Percentiles rank a stretch among this genome's conserved stretches.
phyloP scores from a whole-genome alignment of 345 rosid species.

The Bruguiera gymnorhiza region DNA sequence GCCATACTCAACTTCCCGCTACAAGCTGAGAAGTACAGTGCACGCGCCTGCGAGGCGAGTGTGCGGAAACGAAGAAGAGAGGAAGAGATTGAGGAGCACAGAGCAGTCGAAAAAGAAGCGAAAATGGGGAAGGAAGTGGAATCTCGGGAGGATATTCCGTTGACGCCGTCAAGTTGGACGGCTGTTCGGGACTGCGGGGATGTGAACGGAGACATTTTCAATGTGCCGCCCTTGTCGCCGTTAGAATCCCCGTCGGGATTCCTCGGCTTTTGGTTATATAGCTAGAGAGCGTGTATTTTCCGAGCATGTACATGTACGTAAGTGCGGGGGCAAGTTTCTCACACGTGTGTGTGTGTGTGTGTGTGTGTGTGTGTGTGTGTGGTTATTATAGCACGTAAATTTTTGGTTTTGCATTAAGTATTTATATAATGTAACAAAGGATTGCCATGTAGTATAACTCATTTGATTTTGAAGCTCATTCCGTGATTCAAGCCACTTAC shows the following conservation, averaged over 20 bases:
- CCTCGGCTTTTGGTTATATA: constrained; percentile 16
- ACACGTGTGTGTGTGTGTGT: no score
- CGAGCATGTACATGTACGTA: no score
- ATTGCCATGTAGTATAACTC: no score
- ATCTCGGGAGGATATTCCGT: constrained; percentile 22
- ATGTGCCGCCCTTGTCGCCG: constrained; percentile 22
- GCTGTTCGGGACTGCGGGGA: constrained; percentile 32
- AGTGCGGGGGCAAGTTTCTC: no score
- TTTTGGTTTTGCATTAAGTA: no score
- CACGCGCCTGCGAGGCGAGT: constrained; percentile 19
- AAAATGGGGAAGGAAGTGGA: constrained; percentile 29
- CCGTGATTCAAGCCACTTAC: no score
- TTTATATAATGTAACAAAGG: no score
- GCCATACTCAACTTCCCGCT: constrained; percentile 88
- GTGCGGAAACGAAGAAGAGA: constrained; percentile 45
- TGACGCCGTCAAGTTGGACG: constrained; percentile 47
- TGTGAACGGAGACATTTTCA: constrained; percentile 3
- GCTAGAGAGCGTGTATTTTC: not conserved
- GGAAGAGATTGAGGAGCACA: constrained; percentile 10
- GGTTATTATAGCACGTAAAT: no score
- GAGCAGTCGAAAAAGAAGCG: not conserved
- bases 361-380: no score
- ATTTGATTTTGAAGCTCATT: no score
- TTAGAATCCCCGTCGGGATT: constrained; percentile 18
- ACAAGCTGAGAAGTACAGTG: constrained; percentile 46